Base-by-base conservation (phyloP, 192 early-diverging fungal genomes). In the Linnemannia hyalina region DNA sequence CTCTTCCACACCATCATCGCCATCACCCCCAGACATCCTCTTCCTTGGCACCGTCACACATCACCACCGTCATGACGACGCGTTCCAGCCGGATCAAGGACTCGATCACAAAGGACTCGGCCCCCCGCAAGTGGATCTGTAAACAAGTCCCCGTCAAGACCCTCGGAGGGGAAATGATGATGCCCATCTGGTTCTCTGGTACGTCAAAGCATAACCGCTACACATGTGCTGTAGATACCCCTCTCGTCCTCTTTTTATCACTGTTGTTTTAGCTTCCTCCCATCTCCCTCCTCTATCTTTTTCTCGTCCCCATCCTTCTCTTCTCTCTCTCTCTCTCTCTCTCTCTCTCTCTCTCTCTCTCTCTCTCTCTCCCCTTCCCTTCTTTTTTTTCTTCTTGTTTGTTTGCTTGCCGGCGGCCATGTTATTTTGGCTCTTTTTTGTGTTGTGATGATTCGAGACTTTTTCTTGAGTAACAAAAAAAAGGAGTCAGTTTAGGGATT, bases 161-260 rank as follows among this genome's bases (percentile, higher is more conserved):
- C 0, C 78, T 85, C 9, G 83, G 83, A 41, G 83, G 83, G 1
- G 83, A 85, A 75, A 85, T 85, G 83, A 80, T 85, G 78, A 76
- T 80, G 78, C 83, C 83, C 13, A 65, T 85, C 26, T 85, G 83
- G 83, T 80, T 85, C 42, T 77, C 83, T n/a, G 73, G 83, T 85
- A 80, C 63, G 80, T 75, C 0, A 9, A 32, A 11, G 4, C 8
- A 57, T 29, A 60, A 26, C 11, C 36, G 9, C 35, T 35, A 36
- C 47, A 55, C 18, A 36, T 35, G 7, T 35, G 32, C 2, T 75
- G 35, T 75, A 22, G 36, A 57, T 77, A 38, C 46, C 40, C 36
- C 20, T 15, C 49, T 32, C n/a, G 10, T 65, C 3, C 15, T 60
- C 29, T 29, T 65, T 29, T 65, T n/a, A 1, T 13, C 22, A 32